Evolutionary conservation across 2,329 filamentous ascomycete species (phyloP).

Genomic region (Curvularia eragrostidis): DNA sequence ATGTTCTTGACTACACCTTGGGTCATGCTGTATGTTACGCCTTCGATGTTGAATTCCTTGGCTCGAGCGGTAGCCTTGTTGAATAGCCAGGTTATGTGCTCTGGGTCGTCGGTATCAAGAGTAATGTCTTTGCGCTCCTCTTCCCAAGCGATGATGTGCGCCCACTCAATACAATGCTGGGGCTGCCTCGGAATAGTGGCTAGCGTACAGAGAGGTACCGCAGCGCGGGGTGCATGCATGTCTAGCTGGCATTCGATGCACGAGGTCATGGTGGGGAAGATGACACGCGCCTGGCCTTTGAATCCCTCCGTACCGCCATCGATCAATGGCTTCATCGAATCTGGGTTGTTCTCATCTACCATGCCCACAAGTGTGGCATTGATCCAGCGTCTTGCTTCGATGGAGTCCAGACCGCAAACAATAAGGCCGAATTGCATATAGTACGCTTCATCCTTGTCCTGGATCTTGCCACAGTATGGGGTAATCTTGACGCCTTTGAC

Average conservation of each 20-base stretch:
- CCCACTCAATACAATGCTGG: conserved; percentile 99
- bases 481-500: conserved; percentile 93
- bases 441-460: conserved; percentile 94
- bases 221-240: conserved; percentile 97
- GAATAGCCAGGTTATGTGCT: conserved; percentile 97
- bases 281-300: conserved; percentile 94
- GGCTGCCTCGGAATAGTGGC: conserved; percentile 96
- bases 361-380: conserved; percentile 91
- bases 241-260: conserved; percentile 99
- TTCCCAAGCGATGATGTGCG: conserved; percentile 97
- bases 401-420: conserved; percentile 93
- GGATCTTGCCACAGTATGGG: conserved; percentile 91
- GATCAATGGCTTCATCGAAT: conserved; percentile 90
- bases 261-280: conserved; percentile 89
- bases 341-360: conserved; percentile 81
- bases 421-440: conserved; percentile 97
- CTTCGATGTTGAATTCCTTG: conserved; percentile 85
- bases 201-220: conserved; percentile 94
- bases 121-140: conserved; percentile 71
- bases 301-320: conserved; percentile 98
- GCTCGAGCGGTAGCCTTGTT: conserved; percentile 82
- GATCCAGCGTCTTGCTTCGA: conserved; percentile 98
- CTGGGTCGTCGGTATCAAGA: conserved; percentile 94
- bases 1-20: conserved; percentile 99
- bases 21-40: conserved; percentile 93